phyloP scores from a whole-genome alignment of 108 stramenopile species.

The Asterionellopsis glacialis region DNA sequence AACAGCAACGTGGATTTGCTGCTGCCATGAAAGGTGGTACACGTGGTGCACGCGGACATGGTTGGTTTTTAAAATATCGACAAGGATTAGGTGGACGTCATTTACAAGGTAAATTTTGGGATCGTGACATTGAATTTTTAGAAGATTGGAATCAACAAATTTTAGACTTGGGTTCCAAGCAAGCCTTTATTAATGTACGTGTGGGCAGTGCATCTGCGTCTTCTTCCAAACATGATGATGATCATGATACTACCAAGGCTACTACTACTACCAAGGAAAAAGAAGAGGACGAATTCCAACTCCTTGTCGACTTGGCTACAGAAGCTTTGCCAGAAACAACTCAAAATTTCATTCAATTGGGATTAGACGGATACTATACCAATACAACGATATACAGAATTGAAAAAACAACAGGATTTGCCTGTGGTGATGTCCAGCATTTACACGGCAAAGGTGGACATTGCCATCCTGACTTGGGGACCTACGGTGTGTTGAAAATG shows the following conservation, averaged over 20 bases:
- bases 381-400: slow-evolving; percentile 57
- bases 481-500: not conserved
- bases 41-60: slow-evolving; percentile 76
- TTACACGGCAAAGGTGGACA: slow-evolving; percentile 32
- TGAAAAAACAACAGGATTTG: slow-evolving; percentile 66
- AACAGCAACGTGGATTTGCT: no score
- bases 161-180: slow-evolving; percentile 39
- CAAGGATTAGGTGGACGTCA: slow-evolving; percentile 81
- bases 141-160: slow-evolving; percentile 61
- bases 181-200: slow-evolving; percentile 21
- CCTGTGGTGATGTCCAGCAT: slow-evolving; percentile 59
- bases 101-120: slow-evolving; percentile 81
- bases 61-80: slow-evolving; percentile 85
- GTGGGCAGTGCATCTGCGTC: no score
- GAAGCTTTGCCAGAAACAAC: slow-evolving; percentile 62
- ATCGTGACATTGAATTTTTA: slow-evolving; percentile 42
- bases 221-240: no score
- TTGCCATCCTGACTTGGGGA: slow-evolving; percentile 9
- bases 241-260: no score
- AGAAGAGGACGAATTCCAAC: no score
- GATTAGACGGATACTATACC: slow-evolving; percentile 42
- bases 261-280: not conserved
- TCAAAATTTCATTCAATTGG: slow-evolving; percentile 51
- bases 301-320: slow-evolving; percentile 62
- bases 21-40: slow-evolving; percentile 41